These are phyloP conservation scores for Lactuca sativa DNA, from an alignment of 129 eudicot genomes.

Conservation along the genomic window DNA sequence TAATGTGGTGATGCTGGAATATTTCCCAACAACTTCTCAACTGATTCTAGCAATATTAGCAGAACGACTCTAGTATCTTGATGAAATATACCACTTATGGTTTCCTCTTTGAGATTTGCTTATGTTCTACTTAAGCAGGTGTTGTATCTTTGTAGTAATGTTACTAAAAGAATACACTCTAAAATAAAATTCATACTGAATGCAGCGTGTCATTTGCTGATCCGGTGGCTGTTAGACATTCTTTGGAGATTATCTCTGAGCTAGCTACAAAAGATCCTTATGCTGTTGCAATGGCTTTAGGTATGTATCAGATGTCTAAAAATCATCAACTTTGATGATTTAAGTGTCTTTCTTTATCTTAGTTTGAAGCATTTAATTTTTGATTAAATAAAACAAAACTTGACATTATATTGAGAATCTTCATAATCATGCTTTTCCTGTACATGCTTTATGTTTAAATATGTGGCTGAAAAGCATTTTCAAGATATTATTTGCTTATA, in stretches of 20 bases:
- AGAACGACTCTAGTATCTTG: not conserved
- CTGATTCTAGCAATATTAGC: not conserved
- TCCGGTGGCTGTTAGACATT: constrained; percentile 95
- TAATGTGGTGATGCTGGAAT: too few species aligned
- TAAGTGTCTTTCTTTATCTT: not conserved
- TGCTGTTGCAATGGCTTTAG: constrained; percentile 96
- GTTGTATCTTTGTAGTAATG: constrained; percentile 10
- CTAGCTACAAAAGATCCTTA: constrained; percentile 87
- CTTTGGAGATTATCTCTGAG: constrained; percentile 85
- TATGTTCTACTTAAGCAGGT: not conserved
- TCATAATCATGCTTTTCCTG: constrained; percentile 3
- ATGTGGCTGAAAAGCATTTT: constrained; percentile 17
- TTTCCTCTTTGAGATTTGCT: not conserved
- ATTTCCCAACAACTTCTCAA: too few species aligned
- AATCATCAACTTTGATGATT: constrained; percentile 4
- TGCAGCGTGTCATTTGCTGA: constrained; percentile 90
- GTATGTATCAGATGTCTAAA: constrained; percentile 35
- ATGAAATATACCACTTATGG: constrained; percentile 9
- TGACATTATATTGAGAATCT: constrained; percentile 6
- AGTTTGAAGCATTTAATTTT: not conserved
- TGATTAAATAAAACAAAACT: constrained; percentile 5
- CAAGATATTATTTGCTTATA: constrained; percentile 6
- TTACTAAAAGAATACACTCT: constrained; percentile 9
- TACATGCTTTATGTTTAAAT: constrained; percentile 7
- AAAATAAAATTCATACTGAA: constrained; percentile 15